A percentile compares a stretch with the other conserved stretches of the same genome.
Conservation (phyloP, 1,284 basidiomycete genomes). For the Gomphus sp. region DNA sequence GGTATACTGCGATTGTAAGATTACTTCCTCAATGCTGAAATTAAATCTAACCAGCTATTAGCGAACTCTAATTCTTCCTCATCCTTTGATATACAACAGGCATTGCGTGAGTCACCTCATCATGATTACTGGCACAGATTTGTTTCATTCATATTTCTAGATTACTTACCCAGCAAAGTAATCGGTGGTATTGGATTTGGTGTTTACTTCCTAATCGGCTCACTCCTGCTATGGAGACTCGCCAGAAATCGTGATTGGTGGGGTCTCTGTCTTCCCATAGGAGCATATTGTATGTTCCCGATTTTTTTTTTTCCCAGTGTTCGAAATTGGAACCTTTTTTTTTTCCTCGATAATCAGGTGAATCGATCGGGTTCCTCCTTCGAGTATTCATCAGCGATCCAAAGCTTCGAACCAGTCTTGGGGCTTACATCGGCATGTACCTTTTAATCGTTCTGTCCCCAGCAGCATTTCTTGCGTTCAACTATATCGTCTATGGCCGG, state of each 20-base stretch:
- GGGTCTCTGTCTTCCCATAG: slow-evolving; percentile 23
- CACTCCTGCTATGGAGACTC: slow-evolving; percentile 14
- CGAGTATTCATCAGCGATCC: background rate
- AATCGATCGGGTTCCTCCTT: background rate
- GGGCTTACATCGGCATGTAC: background rate
- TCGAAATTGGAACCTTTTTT: background rate
- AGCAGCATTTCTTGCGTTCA: slow-evolving; percentile 22
- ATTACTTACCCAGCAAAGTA: slow-evolving; percentile 3
- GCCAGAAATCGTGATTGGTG: slow-evolving; percentile 18
- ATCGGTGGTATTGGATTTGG: slow-evolving; percentile 16
- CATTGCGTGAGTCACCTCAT: background rate
- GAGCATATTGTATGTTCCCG: slow-evolving; percentile 13
- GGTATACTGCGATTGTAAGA: background rate
- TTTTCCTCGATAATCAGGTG: background rate
- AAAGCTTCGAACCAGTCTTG: background rate
- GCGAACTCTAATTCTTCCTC: background rate
- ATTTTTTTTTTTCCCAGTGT: background rate
- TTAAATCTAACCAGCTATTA: background rate
- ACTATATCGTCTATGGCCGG: slow-evolving; percentile 23
- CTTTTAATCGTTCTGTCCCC: slow-evolving; percentile 18
- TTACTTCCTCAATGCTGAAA: background rate
- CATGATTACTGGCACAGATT: background rate
- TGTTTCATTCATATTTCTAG: background rate
- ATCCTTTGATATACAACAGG: background rate
- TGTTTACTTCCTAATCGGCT: slow-evolving; percentile 15